phyloP scores from a whole-genome alignment of 2,329 filamentous ascomycete genomes.

The Trichoderma gracile region DNA sequence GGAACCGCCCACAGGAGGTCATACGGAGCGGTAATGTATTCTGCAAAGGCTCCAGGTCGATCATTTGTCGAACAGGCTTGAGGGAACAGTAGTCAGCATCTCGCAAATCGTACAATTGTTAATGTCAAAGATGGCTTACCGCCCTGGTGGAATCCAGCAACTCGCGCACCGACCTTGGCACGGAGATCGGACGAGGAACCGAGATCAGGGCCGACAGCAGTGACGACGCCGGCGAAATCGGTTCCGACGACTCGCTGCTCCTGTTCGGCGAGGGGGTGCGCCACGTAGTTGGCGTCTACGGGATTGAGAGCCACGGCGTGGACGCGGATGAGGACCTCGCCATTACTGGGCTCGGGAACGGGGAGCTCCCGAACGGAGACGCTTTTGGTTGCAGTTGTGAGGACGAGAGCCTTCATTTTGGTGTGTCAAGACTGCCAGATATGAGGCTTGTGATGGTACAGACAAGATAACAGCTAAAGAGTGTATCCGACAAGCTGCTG shows the following conservation, averaged over 20 bases:
- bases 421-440: not conserved
- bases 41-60: slow-evolving; percentile 48
- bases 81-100: not conserved
- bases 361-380: slow-evolving; percentile 29
- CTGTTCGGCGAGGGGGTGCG: slow-evolving; percentile 37
- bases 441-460: not conserved
- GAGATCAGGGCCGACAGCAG: slow-evolving; percentile 28
- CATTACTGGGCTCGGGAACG: slow-evolving; percentile 22
- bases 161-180: slow-evolving; percentile 35
- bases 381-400: slow-evolving; percentile 9
- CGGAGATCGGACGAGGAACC: slow-evolving; percentile 25
- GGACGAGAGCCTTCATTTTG: slow-evolving; percentile 34
- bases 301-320: slow-evolving; percentile 35
- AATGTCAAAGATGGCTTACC: slow-evolving; percentile 29
- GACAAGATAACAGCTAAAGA: not conserved
- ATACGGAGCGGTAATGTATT: slow-evolving; percentile 39
- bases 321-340: slow-evolving; percentile 33
- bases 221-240: slow-evolving; percentile 44
- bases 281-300: slow-evolving; percentile 39
- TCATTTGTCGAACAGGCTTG: slow-evolving; percentile 44
- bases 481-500: not conserved
- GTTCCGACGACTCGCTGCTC: slow-evolving; percentile 41
- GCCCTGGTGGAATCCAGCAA: slow-evolving; percentile 47
- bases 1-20: slow-evolving; percentile 45
- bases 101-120: too few species aligned